These are phyloP conservation scores for Sechiopsis laciniata DNA, from an alignment of 306 rosid genomes.

Conservation along the genomic window DNA sequence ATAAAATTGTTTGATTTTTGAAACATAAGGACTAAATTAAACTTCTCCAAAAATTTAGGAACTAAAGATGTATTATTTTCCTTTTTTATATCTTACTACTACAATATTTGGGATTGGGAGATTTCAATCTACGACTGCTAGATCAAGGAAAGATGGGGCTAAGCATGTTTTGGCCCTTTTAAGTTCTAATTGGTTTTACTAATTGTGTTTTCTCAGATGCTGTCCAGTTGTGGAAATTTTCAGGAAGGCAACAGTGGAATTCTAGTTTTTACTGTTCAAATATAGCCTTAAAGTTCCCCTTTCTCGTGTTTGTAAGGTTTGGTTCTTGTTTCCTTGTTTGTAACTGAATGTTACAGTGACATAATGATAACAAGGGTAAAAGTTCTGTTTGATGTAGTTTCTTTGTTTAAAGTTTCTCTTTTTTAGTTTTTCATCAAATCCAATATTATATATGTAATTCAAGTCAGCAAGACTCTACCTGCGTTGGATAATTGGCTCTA, in stretches of 20 bases:
- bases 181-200: background rate
- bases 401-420: background rate
- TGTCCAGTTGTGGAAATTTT: background rate
- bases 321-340: slow-evolving; percentile 14
- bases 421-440: background rate
- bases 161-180: too few species aligned
- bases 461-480: background rate
- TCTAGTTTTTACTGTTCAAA: slow-evolving; percentile 2
- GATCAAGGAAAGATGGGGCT: too few species aligned
- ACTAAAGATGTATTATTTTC: too few species aligned
- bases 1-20: too few species aligned
- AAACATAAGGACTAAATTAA: too few species aligned
- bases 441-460: background rate
- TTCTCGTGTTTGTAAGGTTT: background rate
- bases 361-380: slow-evolving; percentile 1
- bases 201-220: slow-evolving; percentile 2
- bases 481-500: background rate
- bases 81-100: too few species aligned
- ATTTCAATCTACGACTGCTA: too few species aligned
- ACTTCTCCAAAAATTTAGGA: too few species aligned
- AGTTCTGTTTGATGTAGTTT: background rate
- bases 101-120: too few species aligned
- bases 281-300: background rate
- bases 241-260: background rate
- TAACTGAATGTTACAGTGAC: slow-evolving; percentile 1